These are phyloP conservation scores for Hypomyces perniciosus DNA, from an alignment of 2,329 filamentous ascomycete genomes.

Conservation along the genomic window DNA sequence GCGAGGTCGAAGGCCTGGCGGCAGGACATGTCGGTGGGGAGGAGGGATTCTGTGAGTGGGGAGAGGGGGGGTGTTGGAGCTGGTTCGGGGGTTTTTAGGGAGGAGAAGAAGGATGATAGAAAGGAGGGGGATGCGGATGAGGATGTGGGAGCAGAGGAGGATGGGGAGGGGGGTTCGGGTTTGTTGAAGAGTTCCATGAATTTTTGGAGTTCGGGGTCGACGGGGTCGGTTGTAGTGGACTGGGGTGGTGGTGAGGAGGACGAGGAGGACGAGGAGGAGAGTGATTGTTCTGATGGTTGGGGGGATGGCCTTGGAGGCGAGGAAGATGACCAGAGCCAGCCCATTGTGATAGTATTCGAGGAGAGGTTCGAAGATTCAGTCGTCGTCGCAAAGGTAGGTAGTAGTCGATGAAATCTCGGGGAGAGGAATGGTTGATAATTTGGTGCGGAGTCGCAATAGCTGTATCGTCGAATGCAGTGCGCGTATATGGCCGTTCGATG, in stretches of 20 bases:
- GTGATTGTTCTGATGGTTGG: slow-evolving; percentile 12
- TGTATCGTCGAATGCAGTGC: no score
- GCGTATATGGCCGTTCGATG: no score
- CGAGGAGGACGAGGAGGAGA: slow-evolving; percentile 15
- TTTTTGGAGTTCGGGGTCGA: slow-evolving; percentile 49
- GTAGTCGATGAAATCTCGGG: no score
- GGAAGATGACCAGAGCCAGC: slow-evolving; percentile 54
- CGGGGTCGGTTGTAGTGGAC: slow-evolving; percentile 21
- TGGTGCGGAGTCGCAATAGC: no score
- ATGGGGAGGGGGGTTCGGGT: slow-evolving; percentile 21
- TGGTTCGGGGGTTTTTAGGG: slow-evolving; percentile 13
- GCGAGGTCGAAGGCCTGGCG: slow-evolving; percentile 84
- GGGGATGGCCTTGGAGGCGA: slow-evolving; percentile 26
- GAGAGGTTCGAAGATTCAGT: background rate
- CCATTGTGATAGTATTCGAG: slow-evolving; percentile 39
- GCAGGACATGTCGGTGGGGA: slow-evolving; percentile 82
- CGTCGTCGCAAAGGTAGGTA: background rate
- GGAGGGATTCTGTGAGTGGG: slow-evolving; percentile 59
- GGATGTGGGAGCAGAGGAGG: slow-evolving; percentile 16
- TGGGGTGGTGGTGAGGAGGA: slow-evolving; percentile 14
- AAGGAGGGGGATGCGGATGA: slow-evolving; percentile 19
- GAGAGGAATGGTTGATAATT: background rate
- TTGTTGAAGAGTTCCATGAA: slow-evolving; percentile 44
- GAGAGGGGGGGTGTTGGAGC: slow-evolving; percentile 27
- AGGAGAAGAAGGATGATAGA: slow-evolving; percentile 29